A percentile compares a stretch with the other conserved stretches of the same genome.
phyloP scores from a whole-genome alignment of 2,329 filamentous ascomycete genomes.

The Oidium heveae region DNA sequence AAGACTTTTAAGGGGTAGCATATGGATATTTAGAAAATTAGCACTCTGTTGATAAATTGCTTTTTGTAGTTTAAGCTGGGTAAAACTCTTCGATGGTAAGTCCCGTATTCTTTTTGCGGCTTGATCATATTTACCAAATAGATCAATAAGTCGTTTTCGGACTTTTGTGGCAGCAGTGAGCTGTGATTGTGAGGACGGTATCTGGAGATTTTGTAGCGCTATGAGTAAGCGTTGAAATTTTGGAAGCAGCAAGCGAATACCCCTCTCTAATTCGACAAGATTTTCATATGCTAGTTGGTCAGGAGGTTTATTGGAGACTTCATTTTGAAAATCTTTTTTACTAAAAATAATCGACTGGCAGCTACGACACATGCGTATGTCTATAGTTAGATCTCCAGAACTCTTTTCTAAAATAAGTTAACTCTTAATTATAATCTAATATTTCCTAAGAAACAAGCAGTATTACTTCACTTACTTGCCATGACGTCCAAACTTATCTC shows the following conservation, averaged over 20 bases:
- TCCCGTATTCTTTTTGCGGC: constrained; percentile 44
- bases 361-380: constrained; percentile 78
- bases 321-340: constrained; percentile 37
- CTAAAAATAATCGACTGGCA: constrained; percentile 51
- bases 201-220: constrained; percentile 39
- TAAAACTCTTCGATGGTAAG: constrained; percentile 34
- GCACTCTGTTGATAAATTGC: constrained; percentile 43
- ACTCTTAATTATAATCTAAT: constrained; percentile 10
- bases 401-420: constrained; percentile 18
- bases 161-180: constrained; percentile 44
- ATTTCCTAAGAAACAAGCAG: background rate
- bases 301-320: constrained; percentile 29
- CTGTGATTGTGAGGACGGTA: constrained; percentile 21
- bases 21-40: constrained; percentile 45
- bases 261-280: constrained; percentile 42
- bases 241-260: constrained; percentile 40
- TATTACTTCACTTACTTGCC: constrained; percentile 23
- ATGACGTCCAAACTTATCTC: constrained; percentile 63
- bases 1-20: constrained; percentile 42
- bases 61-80: constrained; percentile 38
- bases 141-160: constrained; percentile 43
- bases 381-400: constrained; percentile 38
- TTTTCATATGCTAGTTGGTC: constrained; percentile 42
- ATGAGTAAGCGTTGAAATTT: constrained; percentile 41
- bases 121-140: constrained; percentile 44